A percentile compares a stretch with the other conserved stretches of the same genome.
Conservation (phyloP, 163 green algal genomes). For the Volvox carteri region DNA sequence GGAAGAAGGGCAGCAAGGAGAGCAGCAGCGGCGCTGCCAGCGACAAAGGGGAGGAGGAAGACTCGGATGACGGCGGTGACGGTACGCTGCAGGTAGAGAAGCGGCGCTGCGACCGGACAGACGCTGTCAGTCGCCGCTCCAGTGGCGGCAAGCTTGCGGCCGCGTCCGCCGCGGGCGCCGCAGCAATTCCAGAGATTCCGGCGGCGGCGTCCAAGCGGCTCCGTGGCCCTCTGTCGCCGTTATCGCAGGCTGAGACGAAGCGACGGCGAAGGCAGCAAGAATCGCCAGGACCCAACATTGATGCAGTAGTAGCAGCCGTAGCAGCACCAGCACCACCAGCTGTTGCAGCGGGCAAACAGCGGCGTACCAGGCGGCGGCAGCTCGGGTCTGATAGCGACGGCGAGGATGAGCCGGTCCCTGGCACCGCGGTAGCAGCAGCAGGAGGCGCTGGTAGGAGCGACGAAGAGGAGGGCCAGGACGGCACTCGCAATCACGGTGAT, state of each 20-base stretch:
- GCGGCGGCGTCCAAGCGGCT: too few relatives aligned
- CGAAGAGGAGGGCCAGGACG: not conserved
- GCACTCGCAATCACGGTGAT: not conserved
- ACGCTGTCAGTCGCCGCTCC: too few relatives aligned
- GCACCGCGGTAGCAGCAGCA: not conserved
- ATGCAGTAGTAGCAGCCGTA: too few relatives aligned
- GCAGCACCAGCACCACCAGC: not conserved
- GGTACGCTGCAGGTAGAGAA: too few relatives aligned
- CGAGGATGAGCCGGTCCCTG: not conserved
- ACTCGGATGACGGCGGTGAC: not conserved
- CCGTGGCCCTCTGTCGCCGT: too few relatives aligned
- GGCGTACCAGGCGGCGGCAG: not conserved
- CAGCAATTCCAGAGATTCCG: too few relatives aligned
- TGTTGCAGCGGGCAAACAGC: not conserved
- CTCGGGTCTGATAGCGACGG: not conserved
- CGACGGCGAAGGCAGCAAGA: too few relatives aligned
- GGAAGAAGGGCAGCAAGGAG: not conserved
- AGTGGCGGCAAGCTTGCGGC: too few relatives aligned
- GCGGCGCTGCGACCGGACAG: too few relatives aligned
- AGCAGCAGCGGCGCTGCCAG: not conserved
- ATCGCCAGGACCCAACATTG: too few relatives aligned
- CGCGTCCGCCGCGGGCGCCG: too few relatives aligned
- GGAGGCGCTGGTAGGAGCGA: not conserved
- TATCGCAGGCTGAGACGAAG: too few relatives aligned
- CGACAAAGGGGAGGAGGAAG: not conserved